These are phyloP conservation scores for Pulveroboletus frians DNA, from an alignment of 768 basidiomycete species.

Conservation along the genomic window DNA sequence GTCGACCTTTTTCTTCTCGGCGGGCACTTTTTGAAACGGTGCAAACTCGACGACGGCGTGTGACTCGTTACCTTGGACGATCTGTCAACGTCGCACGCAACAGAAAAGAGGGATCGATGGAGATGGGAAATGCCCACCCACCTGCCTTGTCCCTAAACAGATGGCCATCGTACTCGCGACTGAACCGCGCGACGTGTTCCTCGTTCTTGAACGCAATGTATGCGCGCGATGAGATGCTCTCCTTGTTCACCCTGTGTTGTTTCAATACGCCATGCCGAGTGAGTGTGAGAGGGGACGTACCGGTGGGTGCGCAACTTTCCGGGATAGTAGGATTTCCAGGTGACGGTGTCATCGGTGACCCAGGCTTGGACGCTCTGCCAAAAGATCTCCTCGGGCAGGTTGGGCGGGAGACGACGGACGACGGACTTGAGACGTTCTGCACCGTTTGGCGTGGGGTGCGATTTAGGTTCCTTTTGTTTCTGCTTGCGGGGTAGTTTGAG, in stretches of 20 bases:
- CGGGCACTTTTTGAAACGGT: slow-evolving; percentile 82
- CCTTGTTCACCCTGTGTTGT: slow-evolving; percentile 63
- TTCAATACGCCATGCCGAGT: neutral
- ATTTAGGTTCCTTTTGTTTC: slow-evolving; percentile 31
- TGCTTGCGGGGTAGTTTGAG: slow-evolving; percentile 20
- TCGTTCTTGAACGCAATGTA: slow-evolving; percentile 86
- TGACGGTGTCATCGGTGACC: slow-evolving; percentile 68
- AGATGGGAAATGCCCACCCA: slow-evolving; percentile 22
- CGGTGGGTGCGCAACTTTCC: slow-evolving; percentile 64
- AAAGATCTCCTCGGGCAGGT: slow-evolving; percentile 87
- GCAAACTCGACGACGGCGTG: slow-evolving; percentile 91
- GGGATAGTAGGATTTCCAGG: slow-evolving; percentile 61
- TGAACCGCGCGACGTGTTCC: slow-evolving; percentile 67
- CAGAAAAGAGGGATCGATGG: neutral
- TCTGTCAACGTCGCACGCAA: neutral
- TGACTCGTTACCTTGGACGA: slow-evolving; percentile 69
- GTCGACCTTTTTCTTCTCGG: slow-evolving; percentile 73
- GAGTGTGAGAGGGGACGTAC: slow-evolving; percentile 34
- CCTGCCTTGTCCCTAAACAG: slow-evolving; percentile 88
- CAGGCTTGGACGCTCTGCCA: slow-evolving; percentile 87
- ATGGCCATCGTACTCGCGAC: slow-evolving; percentile 86
- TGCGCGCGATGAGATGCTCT: slow-evolving; percentile 81
- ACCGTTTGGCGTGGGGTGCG: slow-evolving; percentile 25
- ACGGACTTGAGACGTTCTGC: slow-evolving; percentile 77
- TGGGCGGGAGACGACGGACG: slow-evolving; percentile 83